These are phyloP conservation scores for Aspergillus glaucus DNA, from an alignment of 2,329 filamentous ascomycete species.

Conservation along the genomic window DNA sequence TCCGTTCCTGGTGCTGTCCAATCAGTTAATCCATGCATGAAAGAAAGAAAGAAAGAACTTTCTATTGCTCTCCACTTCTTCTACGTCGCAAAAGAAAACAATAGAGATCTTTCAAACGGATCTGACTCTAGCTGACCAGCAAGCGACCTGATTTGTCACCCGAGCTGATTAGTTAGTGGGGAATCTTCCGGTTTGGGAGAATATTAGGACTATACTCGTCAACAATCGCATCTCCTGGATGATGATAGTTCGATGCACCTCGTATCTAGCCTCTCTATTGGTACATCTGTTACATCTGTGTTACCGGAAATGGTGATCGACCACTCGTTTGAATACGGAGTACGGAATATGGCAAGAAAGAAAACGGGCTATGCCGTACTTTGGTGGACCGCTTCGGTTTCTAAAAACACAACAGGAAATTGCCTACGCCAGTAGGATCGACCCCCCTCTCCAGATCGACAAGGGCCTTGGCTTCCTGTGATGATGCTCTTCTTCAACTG, in stretches of 20 bases:
- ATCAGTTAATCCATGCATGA: neutral
- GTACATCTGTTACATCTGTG: neutral
- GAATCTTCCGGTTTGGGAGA: neutral
- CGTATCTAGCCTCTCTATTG: constrained; percentile 4
- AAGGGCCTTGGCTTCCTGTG: constrained; percentile 2
- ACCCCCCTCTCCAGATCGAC: constrained; percentile 5
- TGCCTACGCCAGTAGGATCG: constrained; percentile 11
- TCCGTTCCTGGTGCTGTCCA: neutral
- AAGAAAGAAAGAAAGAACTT: neutral
- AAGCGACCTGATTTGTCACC: neutral
- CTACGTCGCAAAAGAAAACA: neutral
- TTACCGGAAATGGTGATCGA: neutral
- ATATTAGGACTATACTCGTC: neutral
- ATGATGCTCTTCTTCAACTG: neutral
- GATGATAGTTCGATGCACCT: constrained; percentile 2
- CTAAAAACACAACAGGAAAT: neutral
- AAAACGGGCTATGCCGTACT: neutral
- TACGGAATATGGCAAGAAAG: neutral
- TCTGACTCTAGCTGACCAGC: neutral
- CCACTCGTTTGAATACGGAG: neutral
- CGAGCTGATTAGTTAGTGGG: neutral
- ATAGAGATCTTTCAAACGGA: neutral
- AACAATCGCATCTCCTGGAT: neutral
- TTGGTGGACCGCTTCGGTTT: neutral
- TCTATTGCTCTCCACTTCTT: neutral